Base-by-base conservation (phyloP, 805 yeast genomes). In the Lachancea nothofagi region DNA sequence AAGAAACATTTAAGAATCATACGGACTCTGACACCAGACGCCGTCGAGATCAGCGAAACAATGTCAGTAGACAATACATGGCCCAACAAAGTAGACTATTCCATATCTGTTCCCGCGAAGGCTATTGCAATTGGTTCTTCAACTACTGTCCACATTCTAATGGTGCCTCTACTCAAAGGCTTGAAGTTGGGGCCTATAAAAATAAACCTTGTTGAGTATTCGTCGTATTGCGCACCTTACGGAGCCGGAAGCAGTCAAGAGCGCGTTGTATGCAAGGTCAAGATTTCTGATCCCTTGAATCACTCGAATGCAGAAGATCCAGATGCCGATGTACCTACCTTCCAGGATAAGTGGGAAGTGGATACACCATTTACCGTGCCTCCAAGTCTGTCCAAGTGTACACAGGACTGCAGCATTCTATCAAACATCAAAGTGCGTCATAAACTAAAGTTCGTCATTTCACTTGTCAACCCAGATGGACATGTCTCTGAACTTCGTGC, bases 1-100 rank as follows among this genome's bases (percentile, higher is more conserved):
- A 79, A 77, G 50, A 84, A 79, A 61, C 87, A 80, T 53, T 47
- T 93, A 2, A 76, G 95, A 45, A 78, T 93, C 7, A 77, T 93
- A 8, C 73, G 98, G 53, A 90, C 97, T 0, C 65, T 90, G 43
- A 79, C 95, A 2, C 75, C 95, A 0, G 97, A 90, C 59, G 75
- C 94, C 1, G 74, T 84, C 3, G 97, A 93, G 53, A 68, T 88
- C 18, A 74, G 94, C 0, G 97, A 90, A 60, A 86, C 97, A 0
- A 84, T 89, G 51, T 85, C 95, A 0, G 94, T 90, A 23, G 96
- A 88, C 55, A 90, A 90, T 58, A 80, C 89, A 1, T 90, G 97
- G 97, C 97, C 97, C 2, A 69, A 78, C 33, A 93, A 93, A 57
- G 86, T 90, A 23, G 97, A 90, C 54, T 90, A 90, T 59, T 75